Conservation (phyloP, 805 yeast genomes). For the Ogataea zsoltii region DNA sequence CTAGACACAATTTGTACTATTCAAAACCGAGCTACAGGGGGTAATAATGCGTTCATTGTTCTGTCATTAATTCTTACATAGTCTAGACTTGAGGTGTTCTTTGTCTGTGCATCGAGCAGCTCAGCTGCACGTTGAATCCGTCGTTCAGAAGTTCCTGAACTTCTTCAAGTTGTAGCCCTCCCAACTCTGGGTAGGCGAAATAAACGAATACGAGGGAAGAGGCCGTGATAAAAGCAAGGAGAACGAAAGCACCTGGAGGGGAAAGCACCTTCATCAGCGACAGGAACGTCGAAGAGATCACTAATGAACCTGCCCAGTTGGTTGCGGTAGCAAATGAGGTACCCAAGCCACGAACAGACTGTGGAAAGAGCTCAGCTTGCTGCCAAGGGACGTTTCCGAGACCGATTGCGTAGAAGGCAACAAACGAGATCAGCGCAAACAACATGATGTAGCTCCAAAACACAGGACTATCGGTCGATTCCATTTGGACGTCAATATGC, state of each 20-base stretch:
- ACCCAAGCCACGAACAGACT: constrained; percentile 54
- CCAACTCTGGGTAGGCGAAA: constrained; percentile 50
- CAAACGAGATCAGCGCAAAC: constrained; percentile 49
- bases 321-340: constrained; percentile 37
- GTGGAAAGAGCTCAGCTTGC: constrained; percentile 57
- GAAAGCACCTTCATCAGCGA: constrained; percentile 53
- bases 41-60: too few species aligned
- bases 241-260: constrained; percentile 50
- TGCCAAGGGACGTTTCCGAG: constrained; percentile 62
- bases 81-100: not conserved
- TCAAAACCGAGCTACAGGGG: too few species aligned
- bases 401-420: constrained; percentile 54
- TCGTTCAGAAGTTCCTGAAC: constrained; percentile 44
- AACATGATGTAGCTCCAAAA: constrained; percentile 49
- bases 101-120: constrained; percentile 32
- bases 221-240: constrained; percentile 48
- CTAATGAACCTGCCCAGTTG: constrained; percentile 55
- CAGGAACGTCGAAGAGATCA: constrained; percentile 51
- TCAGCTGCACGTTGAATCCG: constrained; percentile 49
- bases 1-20: too few species aligned
- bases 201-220: constrained; percentile 44
- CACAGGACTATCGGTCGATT: constrained; percentile 27
- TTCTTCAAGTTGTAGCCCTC: constrained; percentile 53
- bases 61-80: too few species aligned
- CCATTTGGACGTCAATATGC: constrained; percentile 40